phyloP scores from a whole-genome alignment of 2,329 filamentous ascomycete species.

The Nemania sp. region DNA sequence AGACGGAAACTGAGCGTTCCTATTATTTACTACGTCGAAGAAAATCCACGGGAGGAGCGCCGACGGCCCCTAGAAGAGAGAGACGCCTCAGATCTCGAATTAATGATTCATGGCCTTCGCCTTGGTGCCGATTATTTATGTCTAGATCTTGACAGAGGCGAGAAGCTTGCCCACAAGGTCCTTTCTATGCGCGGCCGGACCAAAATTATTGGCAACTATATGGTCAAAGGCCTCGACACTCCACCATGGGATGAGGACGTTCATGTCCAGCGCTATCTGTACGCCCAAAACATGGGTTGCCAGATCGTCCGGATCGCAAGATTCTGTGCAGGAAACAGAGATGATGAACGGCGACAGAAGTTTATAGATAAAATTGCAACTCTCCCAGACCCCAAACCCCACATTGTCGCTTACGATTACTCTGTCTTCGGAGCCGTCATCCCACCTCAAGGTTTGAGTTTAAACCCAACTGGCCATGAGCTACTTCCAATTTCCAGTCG shows the following conservation, averaged over 20 bases:
- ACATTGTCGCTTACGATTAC: constrained; percentile 54
- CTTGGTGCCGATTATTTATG: constrained; percentile 69
- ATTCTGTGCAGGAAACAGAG: constrained; percentile 60
- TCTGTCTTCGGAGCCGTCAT: constrained; percentile 49
- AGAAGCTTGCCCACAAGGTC: constrained; percentile 53
- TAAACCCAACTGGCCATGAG: constrained; percentile 59
- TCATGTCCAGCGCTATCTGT: constrained; percentile 58
- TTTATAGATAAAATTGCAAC: constrained; percentile 55
- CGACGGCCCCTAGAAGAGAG: constrained; percentile 45
- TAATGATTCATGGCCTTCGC: constrained; percentile 67
- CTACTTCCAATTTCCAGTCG: constrained; percentile 46
- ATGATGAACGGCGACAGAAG: constrained; percentile 51
- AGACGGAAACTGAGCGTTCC: constrained; percentile 60
- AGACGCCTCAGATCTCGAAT: constrained; percentile 54
- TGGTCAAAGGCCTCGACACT: constrained; percentile 50
- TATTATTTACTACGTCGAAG: constrained; percentile 62
- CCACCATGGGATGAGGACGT: constrained; percentile 60
- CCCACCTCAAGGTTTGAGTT: constrained; percentile 50
- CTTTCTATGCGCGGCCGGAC: constrained; percentile 59
- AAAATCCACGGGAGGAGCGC: constrained; percentile 50
- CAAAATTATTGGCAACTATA: constrained; percentile 64
- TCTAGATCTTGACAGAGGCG: constrained; percentile 63
- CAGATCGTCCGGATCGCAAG: constrained; percentile 66
- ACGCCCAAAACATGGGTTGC: constrained; percentile 60
- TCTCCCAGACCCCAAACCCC: constrained; percentile 53